Conservation (phyloP, 2,329 filamentous ascomycete genomes). For the Xylaria arbuscula region DNA sequence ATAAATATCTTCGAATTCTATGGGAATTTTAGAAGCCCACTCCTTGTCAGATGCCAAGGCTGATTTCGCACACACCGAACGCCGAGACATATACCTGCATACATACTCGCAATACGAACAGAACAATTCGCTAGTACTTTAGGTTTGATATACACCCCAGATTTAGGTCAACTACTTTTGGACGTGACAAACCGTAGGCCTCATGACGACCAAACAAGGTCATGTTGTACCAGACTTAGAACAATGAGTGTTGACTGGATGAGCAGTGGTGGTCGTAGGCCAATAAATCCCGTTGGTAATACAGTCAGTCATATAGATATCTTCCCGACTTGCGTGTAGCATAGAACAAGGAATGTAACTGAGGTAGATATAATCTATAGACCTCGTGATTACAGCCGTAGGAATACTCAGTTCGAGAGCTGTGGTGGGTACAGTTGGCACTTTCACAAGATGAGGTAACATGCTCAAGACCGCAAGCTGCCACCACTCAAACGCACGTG, state of each 20-base stretch:
- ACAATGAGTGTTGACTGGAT: background rate
- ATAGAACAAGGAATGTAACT: background rate
- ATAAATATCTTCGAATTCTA: background rate
- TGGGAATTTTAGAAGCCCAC: background rate
- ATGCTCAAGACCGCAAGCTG: background rate
- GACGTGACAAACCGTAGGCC: background rate
- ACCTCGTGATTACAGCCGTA: background rate
- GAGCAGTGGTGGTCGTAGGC: background rate
- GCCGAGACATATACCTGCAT: background rate
- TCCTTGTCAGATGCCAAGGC: background rate
- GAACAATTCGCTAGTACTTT: background rate
- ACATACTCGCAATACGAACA: background rate
- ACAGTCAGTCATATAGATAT: constrained; percentile 8
- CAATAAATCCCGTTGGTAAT: background rate
- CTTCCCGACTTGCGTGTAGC: background rate
- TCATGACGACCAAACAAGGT: background rate
- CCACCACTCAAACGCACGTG: background rate
- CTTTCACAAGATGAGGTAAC: background rate
- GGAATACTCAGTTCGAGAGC: background rate
- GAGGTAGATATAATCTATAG: background rate
- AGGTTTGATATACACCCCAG: background rate
- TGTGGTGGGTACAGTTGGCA: background rate
- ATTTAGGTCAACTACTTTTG: background rate
- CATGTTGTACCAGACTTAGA: background rate
- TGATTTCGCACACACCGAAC: background rate